Evolutionary conservation across 2,329 filamentous ascomycete species (phyloP).

Genomic region (Fusarium incarnatum): DNA sequence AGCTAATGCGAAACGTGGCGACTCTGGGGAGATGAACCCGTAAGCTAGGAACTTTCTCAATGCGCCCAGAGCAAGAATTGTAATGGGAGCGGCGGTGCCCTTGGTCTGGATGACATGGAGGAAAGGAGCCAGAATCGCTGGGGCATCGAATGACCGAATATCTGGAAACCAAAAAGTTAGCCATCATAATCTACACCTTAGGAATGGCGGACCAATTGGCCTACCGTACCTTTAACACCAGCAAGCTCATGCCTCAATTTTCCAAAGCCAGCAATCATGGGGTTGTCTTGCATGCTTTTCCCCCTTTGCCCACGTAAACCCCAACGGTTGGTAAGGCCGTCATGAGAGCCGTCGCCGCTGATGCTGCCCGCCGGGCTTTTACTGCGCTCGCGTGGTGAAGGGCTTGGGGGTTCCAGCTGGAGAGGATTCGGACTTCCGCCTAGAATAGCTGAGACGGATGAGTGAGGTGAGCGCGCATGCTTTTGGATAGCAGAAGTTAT

Average conservation of each 20-base stretch:
- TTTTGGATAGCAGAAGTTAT: conserved; percentile 99
- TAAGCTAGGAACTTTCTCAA: conserved; percentile 98
- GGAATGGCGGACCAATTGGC: neutral
- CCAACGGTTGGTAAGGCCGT: conserved; percentile 85
- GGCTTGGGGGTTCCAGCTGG: conserved; percentile 63
- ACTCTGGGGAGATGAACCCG: conserved; percentile 85
- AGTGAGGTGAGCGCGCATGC: conserved; percentile 94
- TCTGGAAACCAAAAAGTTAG: conserved; percentile 62
- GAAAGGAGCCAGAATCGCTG: conserved; percentile 90
- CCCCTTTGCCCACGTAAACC: conserved; percentile 93
- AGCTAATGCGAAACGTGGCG: conserved; percentile 87
- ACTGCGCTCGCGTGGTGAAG: conserved; percentile 55
- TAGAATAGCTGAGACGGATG: conserved; percentile 93
- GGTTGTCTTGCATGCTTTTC: conserved; percentile 97
- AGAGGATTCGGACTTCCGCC: conserved; percentile 76
- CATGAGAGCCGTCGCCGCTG: conserved; percentile 59
- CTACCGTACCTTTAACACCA: conserved; percentile 76
- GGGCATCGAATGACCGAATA: conserved; percentile 88
- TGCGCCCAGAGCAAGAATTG: conserved; percentile 90
- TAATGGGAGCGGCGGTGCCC: conserved; percentile 95
- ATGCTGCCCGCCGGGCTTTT: conserved; percentile 54
- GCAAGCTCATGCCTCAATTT: conserved; percentile 89
- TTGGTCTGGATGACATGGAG: conserved; percentile 96
- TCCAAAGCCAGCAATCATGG: conserved; percentile 93
- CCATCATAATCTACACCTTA: conserved; percentile 4